These are phyloP conservation scores for Saprolegnia parasitica DNA, from an alignment of 352 stramenopile genomes.

Conservation along the genomic window DNA sequence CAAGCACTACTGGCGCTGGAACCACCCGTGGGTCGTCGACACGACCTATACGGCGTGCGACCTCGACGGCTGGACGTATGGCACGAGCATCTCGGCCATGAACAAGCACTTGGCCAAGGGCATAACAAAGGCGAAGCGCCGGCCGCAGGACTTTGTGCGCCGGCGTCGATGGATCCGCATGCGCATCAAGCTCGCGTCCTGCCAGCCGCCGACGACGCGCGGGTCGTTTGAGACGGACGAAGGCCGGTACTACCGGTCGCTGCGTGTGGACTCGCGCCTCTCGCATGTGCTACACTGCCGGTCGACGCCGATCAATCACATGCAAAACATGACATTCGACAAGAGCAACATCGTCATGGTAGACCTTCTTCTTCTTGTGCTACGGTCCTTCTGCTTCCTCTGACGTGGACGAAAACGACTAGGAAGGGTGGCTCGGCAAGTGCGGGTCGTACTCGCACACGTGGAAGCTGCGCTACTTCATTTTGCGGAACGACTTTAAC, in stretches of 20 bases:
- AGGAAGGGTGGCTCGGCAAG: conserved; percentile 73
- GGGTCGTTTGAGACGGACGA: not conserved
- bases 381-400: not conserved
- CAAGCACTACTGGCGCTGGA: conserved; percentile 77
- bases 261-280: conserved; percentile 54
- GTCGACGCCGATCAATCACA: conserved; percentile 33
- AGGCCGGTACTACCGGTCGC: conserved; percentile 60
- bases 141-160: conserved; percentile 77
- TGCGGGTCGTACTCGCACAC: conserved; percentile 61
- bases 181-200: conserved; percentile 44
- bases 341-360: conserved; percentile 50
- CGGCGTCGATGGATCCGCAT: conserved; percentile 75
- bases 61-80: conserved; percentile 81
- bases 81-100: conserved; percentile 74
- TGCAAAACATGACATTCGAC: conserved; percentile 48
- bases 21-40: conserved; percentile 66
- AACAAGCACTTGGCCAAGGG: conserved; percentile 74
- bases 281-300: conserved; percentile 50
- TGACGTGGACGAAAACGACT: too few relatives aligned
- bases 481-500: conserved; percentile 62
- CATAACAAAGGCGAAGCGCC: conserved; percentile 64
- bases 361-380: too few relatives aligned
- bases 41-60: conserved; percentile 77
- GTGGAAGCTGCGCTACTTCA: conserved; percentile 83
- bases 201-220: conserved; percentile 30